Conservation (phyloP, 139 green algal species). For the Micractinium sp. region DNA sequence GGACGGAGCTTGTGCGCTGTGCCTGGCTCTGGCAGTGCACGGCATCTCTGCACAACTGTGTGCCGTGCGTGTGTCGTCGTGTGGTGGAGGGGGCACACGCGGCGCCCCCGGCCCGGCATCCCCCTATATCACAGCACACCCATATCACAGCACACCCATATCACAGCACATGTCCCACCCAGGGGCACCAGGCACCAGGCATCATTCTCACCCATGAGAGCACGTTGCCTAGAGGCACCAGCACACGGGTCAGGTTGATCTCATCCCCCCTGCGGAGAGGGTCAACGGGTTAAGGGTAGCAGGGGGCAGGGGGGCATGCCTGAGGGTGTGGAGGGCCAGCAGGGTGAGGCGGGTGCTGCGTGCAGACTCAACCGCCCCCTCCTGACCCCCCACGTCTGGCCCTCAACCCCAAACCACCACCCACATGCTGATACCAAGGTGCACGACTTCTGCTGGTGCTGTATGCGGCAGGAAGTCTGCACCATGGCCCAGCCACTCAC, state of each 20-base stretch:
- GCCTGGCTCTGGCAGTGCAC: too few relatives aligned
- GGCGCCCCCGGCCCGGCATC: not conserved
- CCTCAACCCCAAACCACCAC: too few relatives aligned
- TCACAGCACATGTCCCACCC: not conserved
- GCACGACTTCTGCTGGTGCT: too few relatives aligned
- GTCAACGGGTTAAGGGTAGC: not conserved
- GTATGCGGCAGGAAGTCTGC: too few relatives aligned
- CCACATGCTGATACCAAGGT: not conserved
- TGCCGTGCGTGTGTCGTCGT: too few relatives aligned
- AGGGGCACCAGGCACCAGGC: not conserved
- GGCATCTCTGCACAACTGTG: too few relatives aligned
- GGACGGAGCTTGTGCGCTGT: too few relatives aligned
- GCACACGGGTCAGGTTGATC: not conserved
- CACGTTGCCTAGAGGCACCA: conserved; percentile 30
- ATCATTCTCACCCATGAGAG: conserved; percentile 34
- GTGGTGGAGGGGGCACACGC: not conserved
- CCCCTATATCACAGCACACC: not conserved
- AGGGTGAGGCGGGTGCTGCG: too few relatives aligned
- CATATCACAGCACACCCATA: not conserved
- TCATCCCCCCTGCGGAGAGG: not conserved
- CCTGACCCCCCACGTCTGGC: too few relatives aligned
- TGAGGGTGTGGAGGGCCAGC: too few relatives aligned
- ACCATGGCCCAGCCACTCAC: not conserved
- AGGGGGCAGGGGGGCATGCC: not conserved
- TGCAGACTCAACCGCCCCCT: too few relatives aligned